Conservation (phyloP, 768 basidiomycete species). For the Xerocomellus dryophilus region DNA sequence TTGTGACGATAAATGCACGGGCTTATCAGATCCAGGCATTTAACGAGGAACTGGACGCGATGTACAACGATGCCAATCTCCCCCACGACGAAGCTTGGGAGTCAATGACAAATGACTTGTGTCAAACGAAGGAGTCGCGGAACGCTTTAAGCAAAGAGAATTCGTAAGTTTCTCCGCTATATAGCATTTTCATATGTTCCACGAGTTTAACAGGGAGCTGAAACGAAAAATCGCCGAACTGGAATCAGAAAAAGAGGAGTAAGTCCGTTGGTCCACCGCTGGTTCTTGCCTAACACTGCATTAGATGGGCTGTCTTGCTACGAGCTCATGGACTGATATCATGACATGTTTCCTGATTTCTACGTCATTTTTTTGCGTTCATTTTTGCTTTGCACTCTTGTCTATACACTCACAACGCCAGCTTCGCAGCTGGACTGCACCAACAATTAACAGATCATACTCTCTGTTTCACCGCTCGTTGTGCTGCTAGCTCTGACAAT, state of each 20-base stretch:
- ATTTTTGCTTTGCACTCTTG: conserved; percentile 19
- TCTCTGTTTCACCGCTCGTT: conserved; percentile 10
- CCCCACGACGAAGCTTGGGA: conserved; percentile 81
- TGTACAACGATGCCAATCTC: conserved; percentile 83
- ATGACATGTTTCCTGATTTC: conserved; percentile 25
- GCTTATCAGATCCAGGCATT: conserved; percentile 60
- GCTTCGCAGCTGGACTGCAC: conserved; percentile 19
- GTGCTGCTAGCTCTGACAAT: conserved; percentile 11
- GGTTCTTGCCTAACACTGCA: conserved; percentile 10
- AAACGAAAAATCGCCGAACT: conserved; percentile 67
- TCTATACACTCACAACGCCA: conserved; percentile 22
- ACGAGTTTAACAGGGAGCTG: conserved; percentile 47
- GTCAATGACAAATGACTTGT: conserved; percentile 72
- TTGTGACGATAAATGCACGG: not conserved
- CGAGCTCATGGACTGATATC: conserved; percentile 45
- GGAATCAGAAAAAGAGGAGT: conserved; percentile 81
- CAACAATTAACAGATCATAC: conserved; percentile 11
- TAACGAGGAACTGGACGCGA: conserved; percentile 88
- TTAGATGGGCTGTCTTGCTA: conserved; percentile 67
- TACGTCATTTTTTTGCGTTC: conserved; percentile 16
- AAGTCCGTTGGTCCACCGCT: conserved; percentile 29
- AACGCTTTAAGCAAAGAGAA: conserved; percentile 79
- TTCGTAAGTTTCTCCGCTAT: conserved; percentile 48
- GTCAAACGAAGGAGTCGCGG: conserved; percentile 68
- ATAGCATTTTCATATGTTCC: not conserved